Evolutionary conservation across 129 eudicot species (phyloP).

Genomic region (Calendula officinalis): DNA sequence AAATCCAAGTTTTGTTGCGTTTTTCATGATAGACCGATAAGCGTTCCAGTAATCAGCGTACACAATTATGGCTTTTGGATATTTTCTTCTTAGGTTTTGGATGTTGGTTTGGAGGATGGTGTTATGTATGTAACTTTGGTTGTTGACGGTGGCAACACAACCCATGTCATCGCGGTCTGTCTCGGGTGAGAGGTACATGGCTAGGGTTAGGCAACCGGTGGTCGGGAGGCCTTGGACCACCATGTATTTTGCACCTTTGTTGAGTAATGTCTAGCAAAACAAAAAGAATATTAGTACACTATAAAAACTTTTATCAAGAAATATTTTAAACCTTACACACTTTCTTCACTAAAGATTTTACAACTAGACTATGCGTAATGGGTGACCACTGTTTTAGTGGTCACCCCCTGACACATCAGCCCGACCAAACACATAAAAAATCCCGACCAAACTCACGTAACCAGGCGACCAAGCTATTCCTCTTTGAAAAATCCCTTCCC

Average conservation of each 20-base stretch:
- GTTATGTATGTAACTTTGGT: slow-evolving; percentile 52
- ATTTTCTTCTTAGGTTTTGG: slow-evolving; percentile 35
- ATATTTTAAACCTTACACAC: no score
- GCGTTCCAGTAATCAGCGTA: slow-evolving; percentile 72
- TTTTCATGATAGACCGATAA: slow-evolving; percentile 39
- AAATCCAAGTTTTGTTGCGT: slow-evolving; percentile 50
- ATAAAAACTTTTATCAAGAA: no score
- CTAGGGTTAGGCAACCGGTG: slow-evolving; percentile 68
- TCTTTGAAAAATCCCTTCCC: no score
- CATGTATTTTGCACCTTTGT: slow-evolving; percentile 67
- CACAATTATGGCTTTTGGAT: slow-evolving; percentile 51
- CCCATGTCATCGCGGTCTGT: slow-evolving; percentile 54
- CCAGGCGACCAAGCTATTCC: no score
- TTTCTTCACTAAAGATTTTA: no score
- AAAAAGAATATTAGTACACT: background rate
- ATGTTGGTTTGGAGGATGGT: slow-evolving; percentile 46
- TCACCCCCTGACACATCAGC: no score
- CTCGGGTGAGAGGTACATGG: slow-evolving; percentile 44
- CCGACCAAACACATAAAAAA: no score
- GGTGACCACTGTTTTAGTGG: no score
- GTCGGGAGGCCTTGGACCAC: slow-evolving; percentile 80
- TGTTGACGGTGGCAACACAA: slow-evolving; percentile 51
- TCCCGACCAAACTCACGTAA: no score
- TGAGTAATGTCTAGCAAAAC: slow-evolving; percentile 47
- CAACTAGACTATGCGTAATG: no score